Conservation (phyloP, 164 flowering plant genomes). For the Piper longum region DNA sequence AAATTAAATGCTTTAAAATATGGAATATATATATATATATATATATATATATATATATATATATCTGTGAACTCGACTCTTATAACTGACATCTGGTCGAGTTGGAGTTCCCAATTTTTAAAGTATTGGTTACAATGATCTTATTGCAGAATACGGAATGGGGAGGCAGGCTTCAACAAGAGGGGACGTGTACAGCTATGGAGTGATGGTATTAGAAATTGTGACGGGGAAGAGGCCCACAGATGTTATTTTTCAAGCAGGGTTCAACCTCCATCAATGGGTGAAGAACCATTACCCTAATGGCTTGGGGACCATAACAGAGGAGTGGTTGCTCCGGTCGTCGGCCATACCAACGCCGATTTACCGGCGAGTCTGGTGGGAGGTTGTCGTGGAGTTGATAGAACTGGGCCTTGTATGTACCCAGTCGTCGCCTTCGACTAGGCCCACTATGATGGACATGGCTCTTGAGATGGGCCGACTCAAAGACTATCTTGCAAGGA, state of each 20-base stretch:
- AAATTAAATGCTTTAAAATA: too few relatives aligned
- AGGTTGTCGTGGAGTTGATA: conserved; percentile 47
- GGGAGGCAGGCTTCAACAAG: conserved; percentile 64
- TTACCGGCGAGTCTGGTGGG: conserved; percentile 19
- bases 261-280: conserved; percentile 63
- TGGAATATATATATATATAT: too few relatives aligned
- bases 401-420: conserved; percentile 82
- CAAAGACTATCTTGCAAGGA: conserved; percentile 36
- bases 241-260: conserved; percentile 41
- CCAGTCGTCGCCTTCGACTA: conserved; percentile 38
- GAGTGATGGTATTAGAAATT: conserved; percentile 65
- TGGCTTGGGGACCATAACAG: conserved; percentile 36
- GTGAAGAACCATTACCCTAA: conserved; percentile 52
- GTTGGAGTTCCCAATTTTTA: too few relatives aligned
- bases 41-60: too few relatives aligned
- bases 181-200: conserved; percentile 88
- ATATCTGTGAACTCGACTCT: too few relatives aligned
- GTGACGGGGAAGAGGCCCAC: conserved; percentile 68
- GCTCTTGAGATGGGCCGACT: conserved; percentile 53
- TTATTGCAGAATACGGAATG: conserved; percentile 60
- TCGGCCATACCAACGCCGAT: conserved; percentile 4
- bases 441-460: conserved; percentile 70
- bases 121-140: too few relatives aligned
- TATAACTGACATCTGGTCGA: too few relatives aligned
- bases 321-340: conserved; percentile 24